phyloP scores from a whole-genome alignment of 1,284 basidiomycete species.

The Cutaneotrichosporon sp. region DNA sequence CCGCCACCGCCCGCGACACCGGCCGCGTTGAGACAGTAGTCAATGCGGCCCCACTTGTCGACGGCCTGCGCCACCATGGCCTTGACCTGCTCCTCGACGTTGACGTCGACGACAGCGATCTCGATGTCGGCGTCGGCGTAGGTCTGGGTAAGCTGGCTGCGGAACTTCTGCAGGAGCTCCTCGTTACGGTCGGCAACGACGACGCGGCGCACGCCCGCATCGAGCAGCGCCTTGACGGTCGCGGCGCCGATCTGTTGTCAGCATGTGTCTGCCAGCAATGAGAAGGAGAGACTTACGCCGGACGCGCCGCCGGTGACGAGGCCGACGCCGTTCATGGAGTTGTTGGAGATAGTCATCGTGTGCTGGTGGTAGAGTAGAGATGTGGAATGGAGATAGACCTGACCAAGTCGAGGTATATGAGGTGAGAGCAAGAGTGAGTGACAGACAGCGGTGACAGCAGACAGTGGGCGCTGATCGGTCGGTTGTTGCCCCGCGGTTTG shows the following conservation, averaged over 20 bases:
- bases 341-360: background rate
- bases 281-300: constrained; percentile 14
- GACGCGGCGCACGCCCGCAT: constrained; percentile 15
- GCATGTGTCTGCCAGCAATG: too few relatives aligned
- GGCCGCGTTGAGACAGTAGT: constrained; percentile 41
- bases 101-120: constrained; percentile 20
- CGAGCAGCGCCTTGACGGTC: constrained; percentile 15
- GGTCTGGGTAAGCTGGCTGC: constrained; percentile 1
- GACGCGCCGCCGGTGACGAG: constrained; percentile 30
- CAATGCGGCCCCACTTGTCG: constrained; percentile 33
- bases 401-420: too few relatives aligned
- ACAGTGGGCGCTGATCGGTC: too few relatives aligned
- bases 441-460: too few relatives aligned
- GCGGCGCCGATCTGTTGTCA: constrained; percentile 18
- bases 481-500: too few relatives aligned
- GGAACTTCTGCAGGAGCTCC: constrained; percentile 13
- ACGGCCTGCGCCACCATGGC: constrained; percentile 15
- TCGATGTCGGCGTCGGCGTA: constrained; percentile 10
- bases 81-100: constrained; percentile 18
- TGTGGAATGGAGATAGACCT: background rate
- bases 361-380: too few relatives aligned
- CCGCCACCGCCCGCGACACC: constrained; percentile 29
- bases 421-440: too few relatives aligned
- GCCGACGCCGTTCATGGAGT: constrained; percentile 22
- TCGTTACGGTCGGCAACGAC: constrained; percentile 15